Percentiles rank a stretch among this genome's conserved stretches.
Evolutionary conservation across 2,329 filamentous ascomycete species (phyloP).

Genomic region (Alternaria gaisen): DNA sequence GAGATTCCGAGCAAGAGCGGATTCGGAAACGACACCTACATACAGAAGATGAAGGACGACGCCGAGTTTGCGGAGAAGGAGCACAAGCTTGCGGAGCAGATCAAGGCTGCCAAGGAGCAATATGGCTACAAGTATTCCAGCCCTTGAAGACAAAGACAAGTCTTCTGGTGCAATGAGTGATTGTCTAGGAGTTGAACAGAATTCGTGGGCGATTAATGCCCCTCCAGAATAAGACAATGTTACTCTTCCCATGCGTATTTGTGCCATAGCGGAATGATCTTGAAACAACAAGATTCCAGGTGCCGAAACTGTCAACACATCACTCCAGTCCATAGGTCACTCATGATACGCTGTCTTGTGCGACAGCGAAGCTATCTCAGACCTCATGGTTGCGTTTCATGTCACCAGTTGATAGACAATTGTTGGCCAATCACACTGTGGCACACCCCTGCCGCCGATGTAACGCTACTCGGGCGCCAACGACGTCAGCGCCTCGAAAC

Average conservation of each 20-base stretch:
- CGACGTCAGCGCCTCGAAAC: conserved; percentile 39
- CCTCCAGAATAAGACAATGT: background rate
- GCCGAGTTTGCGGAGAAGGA: conserved; percentile 60
- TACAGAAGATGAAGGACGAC: conserved; percentile 57
- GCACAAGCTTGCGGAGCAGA: conserved; percentile 48
- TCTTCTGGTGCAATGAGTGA: background rate
- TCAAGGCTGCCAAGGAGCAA: conserved; percentile 56
- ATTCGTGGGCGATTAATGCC: background rate
- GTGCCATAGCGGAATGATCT: background rate
- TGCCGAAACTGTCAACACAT: background rate
- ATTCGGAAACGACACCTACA: conserved; percentile 55
- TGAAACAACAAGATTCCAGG: background rate
- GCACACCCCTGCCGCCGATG: conserved; percentile 15
- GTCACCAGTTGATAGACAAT: background rate
- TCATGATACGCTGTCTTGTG: background rate
- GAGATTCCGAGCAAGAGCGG: conserved; percentile 48
- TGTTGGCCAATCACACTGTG: conserved; percentile 37
- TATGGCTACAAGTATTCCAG: conserved; percentile 58
- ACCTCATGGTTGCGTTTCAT: conserved; percentile 17
- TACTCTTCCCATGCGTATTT: background rate
- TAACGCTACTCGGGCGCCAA: conserved; percentile 30
- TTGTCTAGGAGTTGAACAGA: background rate
- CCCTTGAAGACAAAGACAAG: conserved; percentile 29
- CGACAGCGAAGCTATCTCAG: background rate
- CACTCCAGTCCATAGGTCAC: background rate